Evolutionary conservation across 1,284 basidiomycete genomes (phyloP), one percentile per base, ranked within the genome.

Genomic region (Cryptococcus floricola): DNA sequence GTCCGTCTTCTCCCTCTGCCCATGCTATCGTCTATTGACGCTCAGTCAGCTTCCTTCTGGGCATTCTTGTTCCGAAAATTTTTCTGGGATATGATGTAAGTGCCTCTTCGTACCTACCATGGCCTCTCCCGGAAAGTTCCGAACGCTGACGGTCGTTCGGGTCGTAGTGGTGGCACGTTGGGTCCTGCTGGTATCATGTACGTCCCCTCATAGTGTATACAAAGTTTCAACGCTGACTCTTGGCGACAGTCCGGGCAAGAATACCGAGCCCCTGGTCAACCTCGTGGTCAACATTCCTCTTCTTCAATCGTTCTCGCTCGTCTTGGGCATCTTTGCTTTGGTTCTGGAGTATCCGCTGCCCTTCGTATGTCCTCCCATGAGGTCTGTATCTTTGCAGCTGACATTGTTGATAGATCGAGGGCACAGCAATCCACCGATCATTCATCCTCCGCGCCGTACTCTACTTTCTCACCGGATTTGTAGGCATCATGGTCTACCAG

Each of bases 81-180:
- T 81, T 90, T 92, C 78, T 92, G 87, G 85, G 91, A 93, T 50
- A 73, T 78, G 58, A 87, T 91, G 89, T 91, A 67, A 70, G 87
- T 85, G 14, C 13, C 27, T 44, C 9, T 9, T 19, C 42, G 23
- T 25, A 44, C 5, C 42, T 12, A 5, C 6, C 16, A 44, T 12
- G n/a, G 10, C 4, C 42, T 16, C 12, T n/a, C 18, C 48, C 41
- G 10, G 31, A 2, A 10, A 34, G 6, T 5, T 27, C 27, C 2
- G 43, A 48, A 48, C 39, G 51, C 45, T 25, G 39, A 28, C 23
- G 18, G 23, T 34, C 6, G 31, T 34, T 34, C 31, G 31, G 38
- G 8, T 27, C 14, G 23, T 39, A 67, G 65, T n/a, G 66, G 66
- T 6, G 66, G 62, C 4, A 61, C 58, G 1, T 55, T 68, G 4